Evolutionary conservation across 2,329 filamentous ascomycete species (phyloP).

Genomic region (Pseudogymnoascus sp.): DNA sequence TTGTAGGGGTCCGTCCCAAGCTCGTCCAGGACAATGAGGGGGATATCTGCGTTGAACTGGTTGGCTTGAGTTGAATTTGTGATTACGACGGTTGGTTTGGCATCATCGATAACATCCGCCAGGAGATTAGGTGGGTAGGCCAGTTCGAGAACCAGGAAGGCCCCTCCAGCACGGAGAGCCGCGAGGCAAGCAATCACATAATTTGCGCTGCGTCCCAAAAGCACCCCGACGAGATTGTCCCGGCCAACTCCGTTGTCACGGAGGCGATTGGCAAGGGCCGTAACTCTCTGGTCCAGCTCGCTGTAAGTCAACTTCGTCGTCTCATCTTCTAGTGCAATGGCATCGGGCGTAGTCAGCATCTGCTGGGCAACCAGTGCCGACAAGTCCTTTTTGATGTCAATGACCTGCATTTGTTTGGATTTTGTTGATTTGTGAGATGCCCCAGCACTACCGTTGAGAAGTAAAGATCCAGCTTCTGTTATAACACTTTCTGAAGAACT

Average conservation of each 20-base stretch:
- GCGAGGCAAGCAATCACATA: conserved; percentile 75
- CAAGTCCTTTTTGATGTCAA: conserved; percentile 66
- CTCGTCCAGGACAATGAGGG: conserved; percentile 58
- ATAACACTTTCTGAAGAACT: background rate
- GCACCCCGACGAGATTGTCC: conserved; percentile 66
- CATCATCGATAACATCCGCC: conserved; percentile 70
- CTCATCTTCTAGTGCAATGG: conserved; percentile 66
- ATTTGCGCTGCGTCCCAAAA: conserved; percentile 67
- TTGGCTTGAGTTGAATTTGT: conserved; percentile 57
- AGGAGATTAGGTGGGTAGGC: conserved; percentile 69
- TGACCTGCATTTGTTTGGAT: conserved; percentile 47
- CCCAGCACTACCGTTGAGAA: conserved; percentile 10
- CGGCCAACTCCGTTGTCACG: conserved; percentile 62
- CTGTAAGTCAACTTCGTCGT: conserved; percentile 60
- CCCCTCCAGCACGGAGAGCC: conserved; percentile 69
- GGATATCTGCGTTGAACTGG: conserved; percentile 56
- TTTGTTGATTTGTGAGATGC: conserved; percentile 11
- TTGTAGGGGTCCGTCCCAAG: conserved; percentile 28
- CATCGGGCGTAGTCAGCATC: conserved; percentile 59
- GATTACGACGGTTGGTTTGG: conserved; percentile 61
- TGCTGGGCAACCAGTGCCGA: conserved; percentile 64
- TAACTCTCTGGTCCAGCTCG: conserved; percentile 62
- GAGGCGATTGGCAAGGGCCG: conserved; percentile 55
- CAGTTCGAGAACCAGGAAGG: conserved; percentile 72
- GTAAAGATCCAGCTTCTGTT: conserved; percentile 4